Base-by-base conservation (phyloP, 345 rosid species). In the Bruguiera parviflora region DNA sequence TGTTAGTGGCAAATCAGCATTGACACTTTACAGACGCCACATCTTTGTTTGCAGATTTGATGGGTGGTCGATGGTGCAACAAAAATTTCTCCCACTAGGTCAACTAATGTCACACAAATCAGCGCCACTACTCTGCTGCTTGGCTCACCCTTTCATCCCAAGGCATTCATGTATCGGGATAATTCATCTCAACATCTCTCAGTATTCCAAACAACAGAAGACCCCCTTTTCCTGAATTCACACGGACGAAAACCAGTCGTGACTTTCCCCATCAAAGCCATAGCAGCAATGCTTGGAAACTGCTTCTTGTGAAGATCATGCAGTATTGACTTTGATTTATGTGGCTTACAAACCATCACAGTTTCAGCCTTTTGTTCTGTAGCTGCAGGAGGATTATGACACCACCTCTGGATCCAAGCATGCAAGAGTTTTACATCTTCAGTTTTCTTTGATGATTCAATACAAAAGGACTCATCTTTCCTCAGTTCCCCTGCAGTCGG, bases 211-310 rank as follows among this genome's bases (percentile, higher is more conserved):
- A 90, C 84, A 31, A 84, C 66, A 39, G 71, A 76, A 52, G 90
- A 78, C 13, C 88, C 85, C 5, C 66, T 78, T 53, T 80, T 87
- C 81, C 73, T 80, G 67, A 80, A 82, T 68, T 81, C 85, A 69
- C 89, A 84, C 0, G 92, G 86, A 59, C 62, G 81, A 68, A 89
- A 84, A 51, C 89, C 81, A n/a, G 51, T 90, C 80, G 89, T 74
- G 68, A 90, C 88, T 81, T 89, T 96, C 47, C 97, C 98, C 96
- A 92, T 84, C 84, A 96, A 49, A 58, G 98, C 99, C 99, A 96
- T 92, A 51, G 99, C 99, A 68, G 87, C 96, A 68, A 88, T 77
- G 81, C 99, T 92, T 9, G 99, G 97, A 73, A 76, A 85, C 37
- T 86, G 94, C 81, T 81, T 83, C 82, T 83, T 84, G 66, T 75